These are phyloP conservation scores for Thuidium tamariscinum DNA, from an alignment of 225 moss, liverwort and hornwort species.

Conservation along the genomic window DNA sequence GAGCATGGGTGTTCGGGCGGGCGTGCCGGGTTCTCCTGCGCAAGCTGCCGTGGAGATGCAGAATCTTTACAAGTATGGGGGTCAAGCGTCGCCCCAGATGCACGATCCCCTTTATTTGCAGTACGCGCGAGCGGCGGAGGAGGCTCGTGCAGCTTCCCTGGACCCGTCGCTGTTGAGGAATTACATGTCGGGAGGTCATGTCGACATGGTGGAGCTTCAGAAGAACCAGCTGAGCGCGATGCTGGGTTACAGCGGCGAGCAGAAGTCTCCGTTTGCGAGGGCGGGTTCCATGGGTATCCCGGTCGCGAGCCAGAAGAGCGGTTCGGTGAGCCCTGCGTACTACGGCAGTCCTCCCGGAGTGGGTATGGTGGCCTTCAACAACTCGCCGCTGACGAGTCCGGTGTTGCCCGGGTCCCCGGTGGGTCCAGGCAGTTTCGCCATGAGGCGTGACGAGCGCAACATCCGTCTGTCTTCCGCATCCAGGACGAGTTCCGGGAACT, in stretches of 20 bases:
- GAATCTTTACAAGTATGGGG: conserved; percentile 73
- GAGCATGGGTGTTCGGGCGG: conserved; percentile 69
- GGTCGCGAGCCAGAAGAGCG: conserved; percentile 66
- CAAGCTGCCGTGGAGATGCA: conserved; percentile 75
- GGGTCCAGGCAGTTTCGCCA: conserved; percentile 43
- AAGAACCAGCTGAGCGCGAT: conserved; percentile 82
- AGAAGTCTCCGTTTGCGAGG: conserved; percentile 60
- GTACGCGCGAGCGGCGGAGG: conserved; percentile 69
- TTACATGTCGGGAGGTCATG: conserved; percentile 57
- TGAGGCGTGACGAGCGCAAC: conserved; percentile 70
- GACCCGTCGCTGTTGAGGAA: conserved; percentile 63
- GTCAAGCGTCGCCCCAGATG: conserved; percentile 53
- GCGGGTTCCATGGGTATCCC: conserved; percentile 80
- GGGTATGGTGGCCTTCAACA: conserved; percentile 73
- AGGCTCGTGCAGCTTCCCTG: conserved; percentile 61
- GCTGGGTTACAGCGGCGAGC: conserved; percentile 72
- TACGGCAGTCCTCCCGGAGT: conserved; percentile 94
- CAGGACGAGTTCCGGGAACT: conserved; percentile 48
- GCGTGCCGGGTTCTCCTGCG: conserved; percentile 63
- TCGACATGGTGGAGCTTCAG: conserved; percentile 89
- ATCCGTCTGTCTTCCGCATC: conserved; percentile 59
- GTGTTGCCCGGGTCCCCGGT: conserved; percentile 88
- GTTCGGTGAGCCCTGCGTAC: conserved; percentile 90
- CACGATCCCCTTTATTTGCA: conserved; percentile 74
- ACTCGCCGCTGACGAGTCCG: conserved; percentile 86